Base-by-base conservation (phyloP, 495 filamentous ascomycete genomes). In the Poronia punctata region DNA sequence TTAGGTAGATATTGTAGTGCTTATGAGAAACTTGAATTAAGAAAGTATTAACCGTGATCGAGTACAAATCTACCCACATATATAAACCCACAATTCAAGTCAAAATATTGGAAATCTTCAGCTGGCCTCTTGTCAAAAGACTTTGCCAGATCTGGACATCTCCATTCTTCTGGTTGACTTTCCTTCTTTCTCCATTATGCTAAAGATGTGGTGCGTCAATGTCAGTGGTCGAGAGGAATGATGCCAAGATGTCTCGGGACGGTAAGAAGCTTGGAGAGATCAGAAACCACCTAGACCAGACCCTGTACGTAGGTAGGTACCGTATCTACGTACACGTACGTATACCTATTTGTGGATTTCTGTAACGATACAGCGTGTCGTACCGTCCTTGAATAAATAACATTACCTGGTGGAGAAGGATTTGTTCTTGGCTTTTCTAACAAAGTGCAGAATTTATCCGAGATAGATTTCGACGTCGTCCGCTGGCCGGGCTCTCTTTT, bases 91-190 rank as follows among this genome's bases (percentile, higher is more conserved):
- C n/a, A 23, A 32, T 30, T 40, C 19, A 15, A 17, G 27, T 14
- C 12, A 12, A 24, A 40, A 31, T 31, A 21, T 43, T 17, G 27
- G 23, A 12, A 10, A 22, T 18, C 17, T 37, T 44, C 41, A 44
- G 41, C 41, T 44, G 34, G 12, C 26, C 20, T 24, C n/a, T 31
- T 31, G 25, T 34, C 4, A 20, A 15, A 28, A 14, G 20, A 6
- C 27, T n/a, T 38, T 44, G 26, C 41, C 34, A 27, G 8, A 44
- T 44, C 26, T 14, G 34, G 41, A 37, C 33, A 21, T n/a, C 31
- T 37, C 33, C 41, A n/a, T 4, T 17, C 9, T 26, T 12, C 20
- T 31, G 18, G 7, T 32, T 32, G 29, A 12, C 18, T 30, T 38
- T 38, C 26, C 25, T 21, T 18, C n/a, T 24, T 28, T 22, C 22